Evolutionary conservation across 371 early-diverging fungal species (phyloP).

Genomic region (Rhizopus sp.): DNA sequence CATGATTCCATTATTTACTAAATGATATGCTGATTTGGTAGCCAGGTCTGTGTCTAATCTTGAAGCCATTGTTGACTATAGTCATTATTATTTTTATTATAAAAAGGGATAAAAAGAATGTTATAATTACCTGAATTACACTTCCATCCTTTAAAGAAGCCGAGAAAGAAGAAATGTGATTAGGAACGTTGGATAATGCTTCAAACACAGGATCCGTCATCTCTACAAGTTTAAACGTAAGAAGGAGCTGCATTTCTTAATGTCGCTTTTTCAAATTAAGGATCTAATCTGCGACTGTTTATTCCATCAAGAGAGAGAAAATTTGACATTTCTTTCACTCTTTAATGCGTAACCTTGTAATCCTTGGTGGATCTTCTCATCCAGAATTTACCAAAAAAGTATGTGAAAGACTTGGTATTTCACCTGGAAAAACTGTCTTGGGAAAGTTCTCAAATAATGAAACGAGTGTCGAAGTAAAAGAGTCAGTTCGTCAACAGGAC

Average conservation of each 20-base stretch:
- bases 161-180: slow-evolving; percentile 28
- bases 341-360: slow-evolving; percentile 37
- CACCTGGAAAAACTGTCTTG: slow-evolving; percentile 74
- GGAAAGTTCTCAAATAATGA: slow-evolving; percentile 96
- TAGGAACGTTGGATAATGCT: slow-evolving; percentile 23
- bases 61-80: slow-evolving; percentile 13
- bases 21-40: slow-evolving; percentile 24
- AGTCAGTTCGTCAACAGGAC: slow-evolving; percentile 93
- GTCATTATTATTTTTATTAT: neutral
- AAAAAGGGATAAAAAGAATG: neutral
- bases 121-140: slow-evolving; percentile 19
- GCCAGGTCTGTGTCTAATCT: neutral
- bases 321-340: neutral
- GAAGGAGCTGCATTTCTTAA: too few species aligned
- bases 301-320: too few species aligned
- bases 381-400: slow-evolving; percentile 79
- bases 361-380: slow-evolving; percentile 80
- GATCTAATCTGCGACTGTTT: too few species aligned
- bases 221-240: too few species aligned
- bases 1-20: slow-evolving; percentile 22
- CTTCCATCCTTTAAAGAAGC: slow-evolving; percentile 24
- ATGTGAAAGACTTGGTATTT: slow-evolving; percentile 81
- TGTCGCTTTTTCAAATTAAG: too few species aligned
- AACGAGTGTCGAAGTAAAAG: slow-evolving; percentile 94
- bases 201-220: slow-evolving; percentile 34